Evolutionary conservation across 1,284 basidiomycete genomes (phyloP).

Genomic region (Chondrostereum purpureum): DNA sequence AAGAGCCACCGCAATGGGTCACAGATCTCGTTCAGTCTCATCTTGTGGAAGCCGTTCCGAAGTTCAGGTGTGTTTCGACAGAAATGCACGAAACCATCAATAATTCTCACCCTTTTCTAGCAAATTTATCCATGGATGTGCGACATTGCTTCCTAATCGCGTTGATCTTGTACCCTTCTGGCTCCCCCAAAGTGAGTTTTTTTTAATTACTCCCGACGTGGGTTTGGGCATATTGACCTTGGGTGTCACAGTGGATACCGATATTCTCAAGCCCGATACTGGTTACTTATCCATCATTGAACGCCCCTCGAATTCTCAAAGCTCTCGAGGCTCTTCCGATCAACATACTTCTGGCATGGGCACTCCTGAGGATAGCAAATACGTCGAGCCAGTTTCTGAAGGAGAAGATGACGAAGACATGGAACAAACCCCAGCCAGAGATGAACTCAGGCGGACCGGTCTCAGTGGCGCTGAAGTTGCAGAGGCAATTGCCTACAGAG

Average conservation of each 20-base stretch:
- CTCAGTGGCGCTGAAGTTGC: constrained; percentile 64
- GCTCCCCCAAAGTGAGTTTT: constrained; percentile 84
- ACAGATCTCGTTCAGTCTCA: constrained; percentile 92
- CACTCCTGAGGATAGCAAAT: constrained; percentile 46
- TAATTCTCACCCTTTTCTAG: constrained; percentile 32
- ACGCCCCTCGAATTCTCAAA: constrained; percentile 48
- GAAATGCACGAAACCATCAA: neutral
- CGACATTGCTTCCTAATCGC: constrained; percentile 86
- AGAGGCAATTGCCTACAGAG: constrained; percentile 79
- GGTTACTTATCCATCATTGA: constrained; percentile 76
- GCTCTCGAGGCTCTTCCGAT: constrained; percentile 40
- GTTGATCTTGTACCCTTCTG: constrained; percentile 99
- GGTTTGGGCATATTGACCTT: too few relatives aligned
- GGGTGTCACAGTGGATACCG: constrained; percentile 80
- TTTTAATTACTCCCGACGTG: too few relatives aligned
- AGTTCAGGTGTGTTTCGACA: constrained; percentile 58
- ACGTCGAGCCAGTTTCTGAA: constrained; percentile 85
- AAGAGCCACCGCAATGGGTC: constrained; percentile 96
- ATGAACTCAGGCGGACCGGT: constrained; percentile 77
- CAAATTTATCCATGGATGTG: constrained; percentile 98
- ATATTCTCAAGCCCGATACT: constrained; percentile 85
- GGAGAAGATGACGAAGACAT: constrained; percentile 83
- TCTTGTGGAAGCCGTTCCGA: constrained; percentile 89
- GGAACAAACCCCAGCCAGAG: constrained; percentile 59
- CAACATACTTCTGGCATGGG: constrained; percentile 41